These are phyloP conservation scores for Exophiala oligosperma DNA, from an alignment of 2,329 filamentous ascomycete genomes.

Conservation along the genomic window DNA sequence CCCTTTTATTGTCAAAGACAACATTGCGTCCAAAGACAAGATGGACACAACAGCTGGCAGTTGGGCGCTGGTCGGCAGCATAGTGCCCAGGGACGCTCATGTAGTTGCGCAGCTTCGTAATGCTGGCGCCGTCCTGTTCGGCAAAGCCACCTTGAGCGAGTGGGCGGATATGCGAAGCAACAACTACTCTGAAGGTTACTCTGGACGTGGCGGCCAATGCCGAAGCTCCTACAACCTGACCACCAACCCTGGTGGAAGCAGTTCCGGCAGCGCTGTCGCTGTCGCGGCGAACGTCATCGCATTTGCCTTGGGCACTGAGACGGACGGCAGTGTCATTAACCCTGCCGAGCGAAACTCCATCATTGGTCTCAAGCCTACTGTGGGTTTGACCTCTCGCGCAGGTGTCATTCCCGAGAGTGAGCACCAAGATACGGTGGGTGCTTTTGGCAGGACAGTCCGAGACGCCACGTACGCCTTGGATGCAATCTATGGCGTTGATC, in stretches of 20 bases:
- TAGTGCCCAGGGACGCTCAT: constrained; percentile 67
- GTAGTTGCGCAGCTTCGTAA: constrained; percentile 63
- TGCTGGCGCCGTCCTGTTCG: constrained; percentile 68
- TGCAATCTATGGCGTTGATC: constrained; percentile 66
- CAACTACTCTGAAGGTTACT: constrained; percentile 69
- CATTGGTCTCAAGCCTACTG: constrained; percentile 74
- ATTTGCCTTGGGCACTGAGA: constrained; percentile 69
- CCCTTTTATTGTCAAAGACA: constrained; percentile 74
- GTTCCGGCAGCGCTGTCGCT: constrained; percentile 64
- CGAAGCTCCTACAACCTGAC: constrained; percentile 69
- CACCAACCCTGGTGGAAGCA: constrained; percentile 67
- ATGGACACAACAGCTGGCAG: constrained; percentile 74
- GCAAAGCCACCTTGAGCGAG: constrained; percentile 70
- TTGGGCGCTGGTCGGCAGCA: constrained; percentile 64
- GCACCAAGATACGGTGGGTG: constrained; percentile 69
- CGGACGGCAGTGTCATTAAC: constrained; percentile 70
- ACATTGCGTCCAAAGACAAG: constrained; percentile 66
- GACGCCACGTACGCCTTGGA: constrained; percentile 68
- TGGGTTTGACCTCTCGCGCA: constrained; percentile 67
- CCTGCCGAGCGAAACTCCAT: constrained; percentile 69
- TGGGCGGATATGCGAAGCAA: constrained; percentile 72
- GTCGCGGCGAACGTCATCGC: constrained; percentile 64
- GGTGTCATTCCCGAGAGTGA: constrained; percentile 65
- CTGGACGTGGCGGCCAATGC: constrained; percentile 62
- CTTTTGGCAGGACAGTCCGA: constrained; percentile 66